phyloP scores from a whole-genome alignment of 345 rosid species.

The Syzygium oleosum region DNA sequence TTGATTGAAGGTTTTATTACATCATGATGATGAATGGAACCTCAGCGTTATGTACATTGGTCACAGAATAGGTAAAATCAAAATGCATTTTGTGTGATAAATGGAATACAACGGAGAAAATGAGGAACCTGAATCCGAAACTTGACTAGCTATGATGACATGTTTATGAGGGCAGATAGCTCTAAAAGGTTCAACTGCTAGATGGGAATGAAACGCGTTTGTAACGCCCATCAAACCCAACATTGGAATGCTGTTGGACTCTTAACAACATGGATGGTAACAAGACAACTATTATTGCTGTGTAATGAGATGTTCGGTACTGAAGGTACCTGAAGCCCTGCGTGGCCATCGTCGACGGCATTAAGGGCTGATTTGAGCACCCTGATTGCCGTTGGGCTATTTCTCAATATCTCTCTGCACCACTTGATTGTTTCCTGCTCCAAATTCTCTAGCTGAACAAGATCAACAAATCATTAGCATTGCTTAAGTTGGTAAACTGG shows the following conservation, averaged over 20 bases:
- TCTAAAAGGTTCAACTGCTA: background rate
- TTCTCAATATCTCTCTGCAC: conserved; percentile 83
- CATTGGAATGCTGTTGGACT: background rate
- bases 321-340: conserved; percentile 69
- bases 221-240: background rate
- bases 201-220: background rate
- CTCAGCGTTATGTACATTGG: background rate
- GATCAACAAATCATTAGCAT: background rate
- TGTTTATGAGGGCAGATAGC: background rate
- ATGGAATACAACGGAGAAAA: background rate
- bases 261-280: background rate
- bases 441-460: conserved; percentile 54
- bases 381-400: conserved; percentile 90
- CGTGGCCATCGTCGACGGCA: conserved; percentile 92
- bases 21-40: background rate
- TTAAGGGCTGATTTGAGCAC: conserved; percentile 86
- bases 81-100: rapidly evolving
- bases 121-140: background rate
- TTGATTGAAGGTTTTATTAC: background rate
- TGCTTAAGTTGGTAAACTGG: background rate
- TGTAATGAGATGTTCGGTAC: background rate
- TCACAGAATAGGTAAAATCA: background rate
- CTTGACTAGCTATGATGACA: background rate
- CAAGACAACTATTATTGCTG: background rate
- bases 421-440: conserved; percentile 86